phyloP scores from a whole-genome alignment of 108 stramenopile species.

The Epipyxis sp. region DNA sequence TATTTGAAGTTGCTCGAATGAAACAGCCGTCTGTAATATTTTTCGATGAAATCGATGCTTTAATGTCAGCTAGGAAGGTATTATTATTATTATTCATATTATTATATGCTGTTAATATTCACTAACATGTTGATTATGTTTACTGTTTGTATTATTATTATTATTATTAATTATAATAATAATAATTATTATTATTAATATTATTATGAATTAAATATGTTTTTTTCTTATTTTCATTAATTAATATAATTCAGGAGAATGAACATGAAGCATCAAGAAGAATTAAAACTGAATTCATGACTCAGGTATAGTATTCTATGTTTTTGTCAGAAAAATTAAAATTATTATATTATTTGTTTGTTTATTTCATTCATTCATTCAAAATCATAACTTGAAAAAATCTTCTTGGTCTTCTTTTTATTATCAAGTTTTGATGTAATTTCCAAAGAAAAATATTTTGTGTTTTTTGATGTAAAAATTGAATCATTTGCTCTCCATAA shows the following conservation, averaged over 20 bases:
- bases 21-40: conserved; percentile 28
- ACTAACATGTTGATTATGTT: neutral
- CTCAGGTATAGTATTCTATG: neutral
- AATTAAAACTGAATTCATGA: conserved; percentile 33
- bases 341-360: no score
- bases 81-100: neutral
- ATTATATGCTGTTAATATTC: neutral
- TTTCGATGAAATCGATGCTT: conserved; percentile 31
- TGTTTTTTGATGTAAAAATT: no score
- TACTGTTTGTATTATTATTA: neutral
- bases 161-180: no score
- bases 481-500: no score
- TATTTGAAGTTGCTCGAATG: conserved; percentile 1
- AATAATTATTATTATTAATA: no score
- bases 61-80: conserved; percentile 29
- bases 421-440: no score
- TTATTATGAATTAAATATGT: no score
- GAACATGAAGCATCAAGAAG: conserved; percentile 30
- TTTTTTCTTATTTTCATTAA: neutral
- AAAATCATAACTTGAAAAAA: no score
- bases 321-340: no score
- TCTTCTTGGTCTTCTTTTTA: no score
- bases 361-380: no score
- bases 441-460: no score
- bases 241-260: conserved; percentile 8